Conservation (phyloP, 225 moss, liverwort and hornwort genomes). For the Physcomitrium patens region DNA sequence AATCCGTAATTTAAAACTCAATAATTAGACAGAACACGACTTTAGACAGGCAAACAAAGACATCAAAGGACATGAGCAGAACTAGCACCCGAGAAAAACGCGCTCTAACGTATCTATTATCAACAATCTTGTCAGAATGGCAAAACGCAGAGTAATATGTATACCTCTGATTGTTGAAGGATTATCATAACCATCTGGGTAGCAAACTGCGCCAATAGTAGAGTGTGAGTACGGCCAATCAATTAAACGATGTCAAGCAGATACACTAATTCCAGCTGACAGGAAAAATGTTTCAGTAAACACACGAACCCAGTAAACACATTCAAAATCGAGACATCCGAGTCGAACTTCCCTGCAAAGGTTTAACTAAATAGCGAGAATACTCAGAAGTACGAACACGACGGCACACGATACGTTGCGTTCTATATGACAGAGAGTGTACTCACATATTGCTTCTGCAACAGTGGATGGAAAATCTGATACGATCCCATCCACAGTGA, state of each 20-base stretch:
- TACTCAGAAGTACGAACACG: background rate
- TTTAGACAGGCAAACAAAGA: too few relatives aligned
- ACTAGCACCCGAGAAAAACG: too few relatives aligned
- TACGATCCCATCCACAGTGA: conserved; percentile 80
- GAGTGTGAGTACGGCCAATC: background rate
- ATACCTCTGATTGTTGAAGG: conserved; percentile 51
- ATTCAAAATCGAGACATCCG: background rate
- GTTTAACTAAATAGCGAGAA: background rate
- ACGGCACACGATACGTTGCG: background rate
- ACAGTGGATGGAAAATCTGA: conserved; percentile 87
- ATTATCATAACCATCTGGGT: conserved; percentile 51
- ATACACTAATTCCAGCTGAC: background rate
- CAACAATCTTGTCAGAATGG: background rate
- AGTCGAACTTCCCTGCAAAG: background rate
- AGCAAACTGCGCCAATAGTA: conserved; percentile 58
- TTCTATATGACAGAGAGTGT: background rate
- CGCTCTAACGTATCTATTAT: background rate
- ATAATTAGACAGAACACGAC: too few relatives aligned
- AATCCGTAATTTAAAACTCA: too few relatives aligned
- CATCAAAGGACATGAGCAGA: too few relatives aligned
- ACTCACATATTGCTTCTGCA: conserved; percentile 84
- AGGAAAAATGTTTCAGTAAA: background rate
- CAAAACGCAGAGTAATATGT: background rate
- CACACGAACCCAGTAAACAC: background rate
- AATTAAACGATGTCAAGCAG: background rate